These are phyloP conservation scores for Boletus subparvulus DNA, from an alignment of 768 basidiomycete genomes.

Conservation along the genomic window DNA sequence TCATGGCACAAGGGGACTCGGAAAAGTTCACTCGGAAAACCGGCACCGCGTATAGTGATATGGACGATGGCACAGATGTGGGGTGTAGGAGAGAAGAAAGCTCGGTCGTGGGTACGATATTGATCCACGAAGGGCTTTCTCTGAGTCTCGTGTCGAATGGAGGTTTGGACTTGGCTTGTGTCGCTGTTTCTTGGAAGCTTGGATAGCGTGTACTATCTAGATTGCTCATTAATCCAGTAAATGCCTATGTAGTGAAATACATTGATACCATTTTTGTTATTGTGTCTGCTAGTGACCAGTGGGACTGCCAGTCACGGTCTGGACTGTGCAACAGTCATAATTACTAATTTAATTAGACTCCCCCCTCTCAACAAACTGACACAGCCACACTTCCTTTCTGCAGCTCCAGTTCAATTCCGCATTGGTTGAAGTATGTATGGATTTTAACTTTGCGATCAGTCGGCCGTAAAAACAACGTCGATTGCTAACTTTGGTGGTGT, in stretches of 20 bases:
- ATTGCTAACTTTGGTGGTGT: neutral
- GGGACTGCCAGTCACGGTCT: no score
- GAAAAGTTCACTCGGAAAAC: neutral
- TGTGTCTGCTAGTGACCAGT: no score
- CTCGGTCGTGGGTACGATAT: slow-evolving; percentile 6
- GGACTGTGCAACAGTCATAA: no score
- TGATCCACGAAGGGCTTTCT: neutral
- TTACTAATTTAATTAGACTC: no score
- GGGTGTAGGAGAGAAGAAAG: neutral
- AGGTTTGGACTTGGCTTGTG: no score
- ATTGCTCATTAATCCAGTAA: neutral
- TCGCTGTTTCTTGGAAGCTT: neutral
- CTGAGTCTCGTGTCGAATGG: neutral
- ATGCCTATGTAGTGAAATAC: neutral
- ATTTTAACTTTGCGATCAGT: no score
- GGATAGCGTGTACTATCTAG: neutral
- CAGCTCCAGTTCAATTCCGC: no score
- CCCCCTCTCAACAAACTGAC: no score
- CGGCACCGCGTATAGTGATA: no score
- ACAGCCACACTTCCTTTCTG: no score
- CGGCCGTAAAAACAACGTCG: neutral
- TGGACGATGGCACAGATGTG: slow-evolving; percentile 3
- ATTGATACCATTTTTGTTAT: no score
- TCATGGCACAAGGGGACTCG: neutral
- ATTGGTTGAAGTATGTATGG: no score